Evolutionary conservation across 225 moss, liverwort and hornwort species (phyloP).

Genomic region (Rhytidiadelphus loreus): DNA sequence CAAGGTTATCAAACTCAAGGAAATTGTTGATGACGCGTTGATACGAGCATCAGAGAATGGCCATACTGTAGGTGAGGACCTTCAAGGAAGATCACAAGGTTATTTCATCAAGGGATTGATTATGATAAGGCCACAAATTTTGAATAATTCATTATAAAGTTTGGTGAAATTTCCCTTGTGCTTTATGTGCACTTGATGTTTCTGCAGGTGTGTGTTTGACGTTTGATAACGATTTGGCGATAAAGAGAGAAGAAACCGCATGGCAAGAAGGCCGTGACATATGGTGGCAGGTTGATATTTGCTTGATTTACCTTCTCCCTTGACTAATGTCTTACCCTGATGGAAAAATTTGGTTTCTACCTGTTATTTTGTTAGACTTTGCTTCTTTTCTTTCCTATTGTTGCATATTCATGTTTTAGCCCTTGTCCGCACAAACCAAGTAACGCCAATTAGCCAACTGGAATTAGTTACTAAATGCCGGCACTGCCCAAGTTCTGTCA

Average conservation of each 20-base stretch:
- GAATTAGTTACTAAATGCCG: neutral
- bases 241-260: constrained; percentile 49
- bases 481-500: neutral
- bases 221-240: constrained; percentile 57
- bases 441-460: neutral
- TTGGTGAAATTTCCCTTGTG: neutral
- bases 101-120: neutral
- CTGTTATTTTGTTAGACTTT: neutral
- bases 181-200: neutral
- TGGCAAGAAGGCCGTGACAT: constrained; percentile 77
- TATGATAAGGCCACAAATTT: neutral
- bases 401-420: neutral
- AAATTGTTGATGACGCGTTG: constrained; percentile 83
- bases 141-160: neutral
- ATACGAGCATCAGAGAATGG: constrained; percentile 30
- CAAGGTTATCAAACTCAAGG: constrained; percentile 82
- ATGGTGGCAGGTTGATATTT: constrained; percentile 77
- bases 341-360: neutral
- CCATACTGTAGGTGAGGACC: constrained; percentile 46
- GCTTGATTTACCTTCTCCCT: neutral
- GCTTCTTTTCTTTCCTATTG: neutral
- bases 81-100: neutral
- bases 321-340: neutral
- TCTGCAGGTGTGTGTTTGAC: constrained; percentile 62
- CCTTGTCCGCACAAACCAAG: neutral